These are phyloP conservation scores for Eutrema salsugineum DNA, from an alignment of 441 rosid species.

Conservation along the genomic window DNA sequence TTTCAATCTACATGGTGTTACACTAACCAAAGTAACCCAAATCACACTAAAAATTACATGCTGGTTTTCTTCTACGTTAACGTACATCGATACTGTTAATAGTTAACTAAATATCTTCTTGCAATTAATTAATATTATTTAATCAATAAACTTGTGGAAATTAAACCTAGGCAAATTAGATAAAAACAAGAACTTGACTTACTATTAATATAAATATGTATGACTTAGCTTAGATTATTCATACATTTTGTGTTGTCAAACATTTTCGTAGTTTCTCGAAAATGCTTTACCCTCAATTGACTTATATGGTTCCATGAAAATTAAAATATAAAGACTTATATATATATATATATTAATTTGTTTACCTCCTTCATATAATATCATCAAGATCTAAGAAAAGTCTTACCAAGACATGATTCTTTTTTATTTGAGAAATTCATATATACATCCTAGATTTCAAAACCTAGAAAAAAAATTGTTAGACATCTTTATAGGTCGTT, in stretches of 20 bases:
- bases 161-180: not conserved
- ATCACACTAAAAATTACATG: not conserved
- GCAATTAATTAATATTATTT: not conserved
- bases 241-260: not conserved
- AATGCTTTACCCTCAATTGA: not conserved
- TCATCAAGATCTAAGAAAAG: slow-evolving; percentile 4
- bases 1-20: not conserved
- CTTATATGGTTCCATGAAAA: not conserved
- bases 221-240: not conserved
- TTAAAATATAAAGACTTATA: not conserved
- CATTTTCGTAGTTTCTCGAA: not conserved
- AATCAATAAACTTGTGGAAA: not conserved
- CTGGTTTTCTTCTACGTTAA: not conserved
- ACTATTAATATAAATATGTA: not conserved
- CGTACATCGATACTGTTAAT: not conserved
- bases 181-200: not conserved
- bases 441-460: not conserved
- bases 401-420: not conserved
- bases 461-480: too few relatives aligned
- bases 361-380: not conserved
- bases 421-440: not conserved
- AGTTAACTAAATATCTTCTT: not conserved
- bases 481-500: too few relatives aligned
- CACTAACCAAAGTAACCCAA: not conserved
- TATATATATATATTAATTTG: not conserved